Evolutionary conservation across 2,329 filamentous ascomycete genomes (phyloP).

Genomic region (Boeremia lycopersici): DNA sequence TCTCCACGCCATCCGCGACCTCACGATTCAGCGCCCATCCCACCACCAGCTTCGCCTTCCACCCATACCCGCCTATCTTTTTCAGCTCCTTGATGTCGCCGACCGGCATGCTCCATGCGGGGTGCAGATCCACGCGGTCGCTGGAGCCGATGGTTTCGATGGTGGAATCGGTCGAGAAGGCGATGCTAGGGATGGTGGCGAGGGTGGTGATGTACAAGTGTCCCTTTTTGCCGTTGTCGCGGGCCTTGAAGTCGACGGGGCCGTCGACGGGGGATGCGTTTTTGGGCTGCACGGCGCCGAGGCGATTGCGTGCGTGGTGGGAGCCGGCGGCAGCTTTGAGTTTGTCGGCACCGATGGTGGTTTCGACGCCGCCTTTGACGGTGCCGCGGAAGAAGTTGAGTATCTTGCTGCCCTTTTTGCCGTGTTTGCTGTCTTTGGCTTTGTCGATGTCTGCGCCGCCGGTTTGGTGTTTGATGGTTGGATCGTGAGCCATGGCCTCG

Average conservation of each 20-base stretch:
- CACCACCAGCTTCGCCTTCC: conserved; percentile 83
- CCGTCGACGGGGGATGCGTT: conserved; percentile 60
- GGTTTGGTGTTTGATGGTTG: conserved; percentile 53
- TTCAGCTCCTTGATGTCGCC: conserved; percentile 74
- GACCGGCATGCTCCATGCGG: conserved; percentile 73
- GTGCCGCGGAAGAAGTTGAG: conserved; percentile 71
- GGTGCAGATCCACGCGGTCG: conserved; percentile 60
- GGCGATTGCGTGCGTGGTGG: conserved; percentile 68
- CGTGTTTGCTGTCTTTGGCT: conserved; percentile 53
- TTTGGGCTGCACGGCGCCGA: conserved; percentile 68
- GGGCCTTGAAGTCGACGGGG: conserved; percentile 76
- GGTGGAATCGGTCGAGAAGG: conserved; percentile 63
- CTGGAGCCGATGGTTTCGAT: conserved; percentile 54
- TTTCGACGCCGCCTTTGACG: conserved; percentile 74
- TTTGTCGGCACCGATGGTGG: conserved; percentile 72
- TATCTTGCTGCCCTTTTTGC: conserved; percentile 58
- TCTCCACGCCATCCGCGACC: conserved; percentile 75
- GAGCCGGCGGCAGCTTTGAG: conserved; percentile 69
- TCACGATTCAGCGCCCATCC: conserved; percentile 78
- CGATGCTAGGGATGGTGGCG: conserved; percentile 70
- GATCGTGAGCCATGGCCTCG: conserved; percentile 60
- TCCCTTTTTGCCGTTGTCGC: conserved; percentile 73
- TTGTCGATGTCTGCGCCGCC: conserved; percentile 61
- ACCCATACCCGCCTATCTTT: conserved; percentile 81
- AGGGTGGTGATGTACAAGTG: conserved; percentile 72